These are phyloP conservation scores for Podosphaera aphanis DNA, from an alignment of 2,329 filamentous ascomycete genomes.

Conservation along the genomic window DNA sequence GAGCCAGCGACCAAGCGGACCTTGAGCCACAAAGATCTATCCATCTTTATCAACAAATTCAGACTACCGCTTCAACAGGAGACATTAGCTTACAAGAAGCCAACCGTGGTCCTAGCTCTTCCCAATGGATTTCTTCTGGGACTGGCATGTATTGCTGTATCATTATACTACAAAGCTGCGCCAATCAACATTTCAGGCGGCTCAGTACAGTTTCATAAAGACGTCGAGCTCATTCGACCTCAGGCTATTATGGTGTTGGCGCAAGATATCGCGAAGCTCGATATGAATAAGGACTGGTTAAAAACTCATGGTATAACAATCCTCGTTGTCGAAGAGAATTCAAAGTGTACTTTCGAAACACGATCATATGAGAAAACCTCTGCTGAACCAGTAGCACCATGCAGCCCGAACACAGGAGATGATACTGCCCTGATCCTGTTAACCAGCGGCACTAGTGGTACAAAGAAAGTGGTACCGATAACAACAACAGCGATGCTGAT, in stretches of 20 bases:
- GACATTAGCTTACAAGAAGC: constrained; percentile 1
- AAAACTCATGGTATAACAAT: constrained; percentile 18
- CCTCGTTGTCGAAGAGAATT: constrained; percentile 19
- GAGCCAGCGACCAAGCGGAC: constrained; percentile 1
- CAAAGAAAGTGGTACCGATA: constrained; percentile 33
- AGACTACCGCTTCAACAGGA: constrained; percentile 9
- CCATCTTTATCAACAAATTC: constrained; percentile 17
- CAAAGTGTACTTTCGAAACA: constrained; percentile 17
- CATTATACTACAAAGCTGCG: constrained; percentile 26
- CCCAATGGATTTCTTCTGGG: constrained; percentile 31
- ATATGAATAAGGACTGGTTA: constrained; percentile 17
- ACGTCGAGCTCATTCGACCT: constrained; percentile 24
- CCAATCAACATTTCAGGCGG: constrained; percentile 27
- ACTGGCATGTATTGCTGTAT: constrained; percentile 24
- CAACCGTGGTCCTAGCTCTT: constrained; percentile 21
- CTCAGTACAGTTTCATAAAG: constrained; percentile 25
- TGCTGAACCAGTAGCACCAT: background rate
- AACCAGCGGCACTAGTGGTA: constrained; percentile 32
- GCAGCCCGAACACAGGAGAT: constrained; percentile 19
- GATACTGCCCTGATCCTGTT: constrained; percentile 29
- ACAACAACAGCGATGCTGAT: constrained; percentile 25
- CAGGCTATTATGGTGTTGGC: constrained; percentile 23
- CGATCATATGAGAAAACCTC: background rate
- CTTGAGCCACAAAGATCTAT: constrained; percentile 13
- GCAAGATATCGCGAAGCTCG: constrained; percentile 20